A percentile compares a stretch with the other conserved stretches of the same genome.
Evolutionary conservation across 1,139 yeast species (phyloP).

Genomic region (Yamadazyma sp.): DNA sequence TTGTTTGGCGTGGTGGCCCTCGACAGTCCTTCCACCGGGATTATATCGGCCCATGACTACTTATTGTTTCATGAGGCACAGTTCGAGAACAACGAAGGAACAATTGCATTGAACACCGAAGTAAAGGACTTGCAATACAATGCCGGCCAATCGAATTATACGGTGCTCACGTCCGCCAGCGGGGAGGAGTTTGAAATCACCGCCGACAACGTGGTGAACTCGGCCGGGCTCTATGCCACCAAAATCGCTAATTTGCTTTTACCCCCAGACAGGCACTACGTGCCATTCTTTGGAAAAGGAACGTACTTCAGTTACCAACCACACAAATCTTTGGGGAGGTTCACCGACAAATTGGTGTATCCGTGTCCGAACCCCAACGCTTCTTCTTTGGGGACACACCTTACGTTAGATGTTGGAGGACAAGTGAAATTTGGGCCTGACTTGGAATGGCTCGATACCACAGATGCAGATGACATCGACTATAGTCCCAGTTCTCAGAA

Average conservation of each 20-base stretch:
- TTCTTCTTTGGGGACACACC: constrained; percentile 81
- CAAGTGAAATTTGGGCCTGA: constrained; percentile 87
- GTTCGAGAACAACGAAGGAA: constrained; percentile 59
- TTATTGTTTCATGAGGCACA: constrained; percentile 58
- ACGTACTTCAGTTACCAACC: constrained; percentile 66
- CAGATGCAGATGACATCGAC: constrained; percentile 38
- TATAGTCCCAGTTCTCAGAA: constrained; percentile 50
- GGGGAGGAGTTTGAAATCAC: constrained; percentile 49
- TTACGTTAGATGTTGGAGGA: constrained; percentile 82
- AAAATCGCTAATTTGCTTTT: constrained; percentile 64
- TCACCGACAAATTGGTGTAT: constrained; percentile 54
- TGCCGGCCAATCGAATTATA: constrained; percentile 21
- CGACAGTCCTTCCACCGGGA: constrained; percentile 84
- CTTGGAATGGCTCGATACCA: constrained; percentile 68
- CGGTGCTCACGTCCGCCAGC: constrained; percentile 26
- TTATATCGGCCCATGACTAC: constrained; percentile 76
- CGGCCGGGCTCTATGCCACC: constrained; percentile 80
- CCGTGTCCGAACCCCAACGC: constrained; percentile 78
- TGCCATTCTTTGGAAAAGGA: constrained; percentile 77
- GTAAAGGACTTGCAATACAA: constrained; percentile 46
- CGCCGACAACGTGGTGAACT: constrained; percentile 62
- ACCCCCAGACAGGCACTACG: constrained; percentile 60
- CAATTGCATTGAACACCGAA: constrained; percentile 60
- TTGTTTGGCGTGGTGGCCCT: constrained; percentile 62
- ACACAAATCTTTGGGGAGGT: constrained; percentile 34